Evolutionary conservation across 768 basidiomycete species (phyloP).

Genomic region (Lentinula sp.): DNA sequence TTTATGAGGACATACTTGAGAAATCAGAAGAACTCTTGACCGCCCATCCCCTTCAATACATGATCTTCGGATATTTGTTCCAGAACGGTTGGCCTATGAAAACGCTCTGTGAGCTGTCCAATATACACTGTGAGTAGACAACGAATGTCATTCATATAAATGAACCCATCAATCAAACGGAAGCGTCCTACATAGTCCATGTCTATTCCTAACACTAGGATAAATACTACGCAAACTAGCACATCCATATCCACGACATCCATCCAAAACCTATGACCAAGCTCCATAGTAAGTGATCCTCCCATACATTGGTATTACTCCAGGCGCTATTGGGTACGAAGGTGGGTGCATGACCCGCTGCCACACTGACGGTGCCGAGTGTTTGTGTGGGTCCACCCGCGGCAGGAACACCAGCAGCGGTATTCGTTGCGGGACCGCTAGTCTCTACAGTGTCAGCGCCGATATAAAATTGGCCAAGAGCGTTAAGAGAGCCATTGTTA

Average conservation of each 20-base stretch:
- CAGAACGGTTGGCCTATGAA: too few relatives aligned
- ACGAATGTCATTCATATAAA: too few relatives aligned
- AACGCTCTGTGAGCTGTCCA: too few relatives aligned
- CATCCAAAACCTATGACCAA: neutral
- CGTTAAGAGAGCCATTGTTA: conserved; percentile 37
- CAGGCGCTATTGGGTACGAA: conserved; percentile 1
- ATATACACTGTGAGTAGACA: too few relatives aligned
- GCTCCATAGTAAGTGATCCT: too few relatives aligned
- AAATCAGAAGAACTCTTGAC: too few relatives aligned
- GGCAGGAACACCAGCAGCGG: neutral
- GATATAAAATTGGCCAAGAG: conserved; percentile 38
- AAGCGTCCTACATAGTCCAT: neutral
- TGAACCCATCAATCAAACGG: too few relatives aligned
- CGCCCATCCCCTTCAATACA: too few relatives aligned
- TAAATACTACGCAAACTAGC: neutral
- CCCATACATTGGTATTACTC: neutral
- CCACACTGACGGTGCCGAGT: conserved; percentile 6
- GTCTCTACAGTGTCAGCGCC: conserved; percentile 33
- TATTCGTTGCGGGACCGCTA: conserved; percentile 9
- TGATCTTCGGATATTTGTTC: too few relatives aligned
- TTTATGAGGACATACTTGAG: too few relatives aligned
- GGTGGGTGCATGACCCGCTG: conserved; percentile 4
- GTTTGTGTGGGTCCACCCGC: neutral
- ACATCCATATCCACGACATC: neutral
- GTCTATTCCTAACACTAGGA: neutral